Conservation (phyloP, 306 rosid species). For the Parietaria judaica region DNA sequence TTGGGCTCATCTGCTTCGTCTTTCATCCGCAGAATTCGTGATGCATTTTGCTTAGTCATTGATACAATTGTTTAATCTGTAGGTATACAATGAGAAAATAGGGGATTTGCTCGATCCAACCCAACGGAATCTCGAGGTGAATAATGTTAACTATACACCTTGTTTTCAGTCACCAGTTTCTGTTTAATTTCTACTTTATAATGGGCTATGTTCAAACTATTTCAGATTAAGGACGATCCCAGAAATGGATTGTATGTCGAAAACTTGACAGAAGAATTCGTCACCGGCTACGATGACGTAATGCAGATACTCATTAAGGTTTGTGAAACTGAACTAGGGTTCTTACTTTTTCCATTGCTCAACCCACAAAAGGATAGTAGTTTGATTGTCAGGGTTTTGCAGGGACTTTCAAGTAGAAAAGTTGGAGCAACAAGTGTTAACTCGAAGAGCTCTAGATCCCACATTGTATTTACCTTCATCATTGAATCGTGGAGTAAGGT, state of each 20-base stretch:
- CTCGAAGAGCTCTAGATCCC: conserved; percentile 92
- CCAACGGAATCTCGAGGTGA: conserved; percentile 74
- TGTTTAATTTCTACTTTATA: background rate
- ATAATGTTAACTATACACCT: background rate
- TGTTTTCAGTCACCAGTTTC: conserved; percentile 1
- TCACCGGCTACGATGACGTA: conserved; percentile 85
- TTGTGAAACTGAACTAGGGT: background rate
- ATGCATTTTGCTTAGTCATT: conserved; percentile 9
- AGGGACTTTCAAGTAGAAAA: conserved; percentile 98
- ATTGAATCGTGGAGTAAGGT: conserved; percentile 97
- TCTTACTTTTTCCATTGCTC: no score
- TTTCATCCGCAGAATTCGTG: background rate
- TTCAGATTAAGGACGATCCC: conserved; percentile 69
- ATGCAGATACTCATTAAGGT: conserved; percentile 87
- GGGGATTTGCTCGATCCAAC: conserved; percentile 53
- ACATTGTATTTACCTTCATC: conserved; percentile 70
- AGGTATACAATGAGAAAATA: conserved; percentile 44
- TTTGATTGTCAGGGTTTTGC: conserved; percentile 18
- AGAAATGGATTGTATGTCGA: conserved; percentile 60
- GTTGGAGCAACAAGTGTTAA: conserved; percentile 82
- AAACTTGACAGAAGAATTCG: conserved; percentile 86
- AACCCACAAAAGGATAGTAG: no score
- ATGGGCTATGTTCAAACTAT: conserved; percentile 19
- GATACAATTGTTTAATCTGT: conserved; percentile 1
- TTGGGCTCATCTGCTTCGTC: background rate